Conservation (phyloP, 148 eudicot genomes). For the Polygonum aviculare region DNA sequence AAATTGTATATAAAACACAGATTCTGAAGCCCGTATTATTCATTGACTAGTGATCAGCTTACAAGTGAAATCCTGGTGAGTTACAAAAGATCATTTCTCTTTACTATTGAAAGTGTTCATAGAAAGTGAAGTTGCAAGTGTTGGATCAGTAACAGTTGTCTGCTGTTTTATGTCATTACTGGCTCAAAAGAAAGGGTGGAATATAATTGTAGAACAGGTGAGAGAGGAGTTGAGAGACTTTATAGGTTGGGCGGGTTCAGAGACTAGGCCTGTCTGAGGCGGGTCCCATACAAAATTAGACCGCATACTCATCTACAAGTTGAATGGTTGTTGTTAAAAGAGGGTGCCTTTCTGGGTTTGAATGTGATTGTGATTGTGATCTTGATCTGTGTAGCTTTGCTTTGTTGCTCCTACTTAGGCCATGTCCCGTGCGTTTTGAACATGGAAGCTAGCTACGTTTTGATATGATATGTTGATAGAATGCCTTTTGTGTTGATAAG, state of each 20-base stretch:
- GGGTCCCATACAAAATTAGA: background rate
- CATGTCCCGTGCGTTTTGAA: background rate
- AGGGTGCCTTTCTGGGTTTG: background rate
- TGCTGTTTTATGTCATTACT: background rate
- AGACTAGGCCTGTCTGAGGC: background rate
- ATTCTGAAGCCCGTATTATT: background rate
- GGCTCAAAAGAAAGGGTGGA: background rate
- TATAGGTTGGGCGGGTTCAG: background rate
- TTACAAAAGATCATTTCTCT: background rate
- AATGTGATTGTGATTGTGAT: background rate
- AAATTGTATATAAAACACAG: background rate
- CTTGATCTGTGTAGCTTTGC: background rate
- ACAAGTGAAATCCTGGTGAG: background rate
- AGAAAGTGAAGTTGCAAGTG: no score
- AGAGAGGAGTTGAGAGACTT: background rate
- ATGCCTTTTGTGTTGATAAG: no score
- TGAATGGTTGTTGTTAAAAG: background rate
- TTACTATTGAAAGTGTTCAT: no score
- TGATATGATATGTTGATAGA: background rate
- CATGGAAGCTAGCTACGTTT: background rate
- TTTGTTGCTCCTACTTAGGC: background rate
- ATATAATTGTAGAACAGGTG: background rate
- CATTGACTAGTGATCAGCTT: background rate
- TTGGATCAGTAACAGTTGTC: background rate
- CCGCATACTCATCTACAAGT: background rate